These are phyloP conservation scores for Penicillium sp. DNA, from an alignment of 2,329 filamentous ascomycete genomes.

Conservation along the genomic window DNA sequence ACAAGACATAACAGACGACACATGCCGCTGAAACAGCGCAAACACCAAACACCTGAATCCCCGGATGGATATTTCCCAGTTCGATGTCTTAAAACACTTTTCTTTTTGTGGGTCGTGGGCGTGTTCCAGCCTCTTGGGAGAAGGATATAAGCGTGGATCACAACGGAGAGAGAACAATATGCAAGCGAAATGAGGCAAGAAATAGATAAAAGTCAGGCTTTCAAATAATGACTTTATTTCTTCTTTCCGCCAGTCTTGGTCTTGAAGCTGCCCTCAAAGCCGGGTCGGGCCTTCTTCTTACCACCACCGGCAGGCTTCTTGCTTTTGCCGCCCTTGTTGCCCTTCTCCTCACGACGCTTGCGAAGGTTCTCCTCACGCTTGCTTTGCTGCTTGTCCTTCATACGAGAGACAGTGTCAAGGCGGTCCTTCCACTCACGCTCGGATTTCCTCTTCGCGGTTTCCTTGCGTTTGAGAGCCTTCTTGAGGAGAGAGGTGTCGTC, in stretches of 20 bases:
- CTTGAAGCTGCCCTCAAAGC: conserved; percentile 72
- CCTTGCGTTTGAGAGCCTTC: conserved; percentile 92
- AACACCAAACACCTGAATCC: conserved; percentile 29
- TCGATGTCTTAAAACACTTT: conserved; percentile 26
- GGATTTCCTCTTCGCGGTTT: conserved; percentile 84
- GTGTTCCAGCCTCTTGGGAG: neutral
- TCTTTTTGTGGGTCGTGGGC: conserved; percentile 16
- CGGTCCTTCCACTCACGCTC: conserved; percentile 82
- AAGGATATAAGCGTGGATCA: conserved; percentile 5
- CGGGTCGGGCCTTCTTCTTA: conserved; percentile 59
- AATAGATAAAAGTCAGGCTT: neutral
- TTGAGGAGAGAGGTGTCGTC: conserved; percentile 86
- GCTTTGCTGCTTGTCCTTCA: conserved; percentile 74
- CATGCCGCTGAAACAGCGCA: conserved; percentile 26
- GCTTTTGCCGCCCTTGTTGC: conserved; percentile 47
- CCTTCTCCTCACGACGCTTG: conserved; percentile 73
- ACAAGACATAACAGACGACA: conserved; percentile 21
- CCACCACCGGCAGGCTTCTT: conserved; percentile 42
- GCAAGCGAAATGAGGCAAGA: conserved; percentile 1
- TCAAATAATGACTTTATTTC: conserved; percentile 30
- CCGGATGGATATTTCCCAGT: conserved; percentile 30
- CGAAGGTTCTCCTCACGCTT: conserved; percentile 78
- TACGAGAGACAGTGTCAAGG: conserved; percentile 67
- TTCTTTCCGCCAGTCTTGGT: conserved; percentile 46
- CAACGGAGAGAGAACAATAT: conserved; percentile 6